phyloP scores from a whole-genome alignment of 1,284 basidiomycete genomes.

The Boletellus deceptivus region DNA sequence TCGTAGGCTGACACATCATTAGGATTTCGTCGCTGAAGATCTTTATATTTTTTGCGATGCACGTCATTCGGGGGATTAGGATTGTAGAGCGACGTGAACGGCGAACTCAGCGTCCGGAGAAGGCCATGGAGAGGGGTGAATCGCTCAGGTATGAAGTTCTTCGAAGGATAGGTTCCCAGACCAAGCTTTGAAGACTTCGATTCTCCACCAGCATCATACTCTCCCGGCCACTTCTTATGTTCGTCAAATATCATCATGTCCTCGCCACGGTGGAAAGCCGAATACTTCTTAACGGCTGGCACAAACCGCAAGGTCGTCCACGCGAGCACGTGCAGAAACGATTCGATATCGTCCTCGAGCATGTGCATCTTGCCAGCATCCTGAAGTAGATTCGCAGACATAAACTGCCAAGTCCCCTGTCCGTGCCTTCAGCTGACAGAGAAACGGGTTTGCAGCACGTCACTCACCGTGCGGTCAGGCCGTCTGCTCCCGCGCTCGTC shows the following conservation, averaged over 20 bases:
- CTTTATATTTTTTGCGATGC: not conserved
- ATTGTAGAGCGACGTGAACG: not conserved
- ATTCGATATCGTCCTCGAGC: too few species aligned
- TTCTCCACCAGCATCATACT: not conserved
- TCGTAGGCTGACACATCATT: not conserved
- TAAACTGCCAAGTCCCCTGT: not conserved
- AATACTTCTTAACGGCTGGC: not conserved
- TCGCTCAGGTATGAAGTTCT: not conserved
- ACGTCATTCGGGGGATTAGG: too few species aligned
- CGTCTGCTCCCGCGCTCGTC: not conserved
- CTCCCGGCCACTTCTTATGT: not conserved
- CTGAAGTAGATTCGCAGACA: not conserved
- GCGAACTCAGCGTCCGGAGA: not conserved
- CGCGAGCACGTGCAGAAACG: not conserved
- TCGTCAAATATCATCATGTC: not conserved
- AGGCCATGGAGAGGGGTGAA: not conserved
- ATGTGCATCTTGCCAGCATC: too few species aligned
- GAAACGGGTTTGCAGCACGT: too few species aligned
- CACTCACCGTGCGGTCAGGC: not conserved
- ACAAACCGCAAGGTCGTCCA: not conserved
- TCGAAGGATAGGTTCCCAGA: too few species aligned
- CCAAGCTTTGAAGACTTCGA: not conserved
- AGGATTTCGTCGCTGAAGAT: not conserved
- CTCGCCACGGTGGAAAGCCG: not conserved
- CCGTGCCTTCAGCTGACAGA: not conserved